Conservation (phyloP, 441 rosid species). For the Pelargonium fulgidum region DNA sequence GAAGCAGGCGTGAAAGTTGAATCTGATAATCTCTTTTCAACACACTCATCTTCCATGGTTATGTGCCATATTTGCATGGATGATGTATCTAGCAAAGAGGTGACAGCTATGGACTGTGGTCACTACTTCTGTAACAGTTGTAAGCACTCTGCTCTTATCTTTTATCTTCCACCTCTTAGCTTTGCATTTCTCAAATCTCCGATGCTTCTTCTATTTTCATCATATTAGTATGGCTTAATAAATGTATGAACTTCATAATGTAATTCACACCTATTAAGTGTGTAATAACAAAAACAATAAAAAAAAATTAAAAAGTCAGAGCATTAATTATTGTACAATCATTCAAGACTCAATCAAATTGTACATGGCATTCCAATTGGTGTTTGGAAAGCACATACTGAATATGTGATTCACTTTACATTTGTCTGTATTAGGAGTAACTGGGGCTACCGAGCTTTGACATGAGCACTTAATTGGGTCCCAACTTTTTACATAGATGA, state of each 20-base stretch:
- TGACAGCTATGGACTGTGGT: slow-evolving; percentile 76
- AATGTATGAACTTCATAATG: neutral
- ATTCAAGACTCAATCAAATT: neutral
- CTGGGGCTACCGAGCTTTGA: no score
- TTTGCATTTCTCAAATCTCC: neutral
- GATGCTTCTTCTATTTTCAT: neutral
- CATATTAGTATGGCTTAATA: neutral
- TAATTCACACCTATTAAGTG: neutral
- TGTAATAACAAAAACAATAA: no score
- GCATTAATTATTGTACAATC: neutral
- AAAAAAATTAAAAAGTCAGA: neutral
- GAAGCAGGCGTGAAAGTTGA: slow-evolving; percentile 69
- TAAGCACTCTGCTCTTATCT: slow-evolving; percentile 29
- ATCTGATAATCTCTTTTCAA: slow-evolving; percentile 24
- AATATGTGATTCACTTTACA: neutral
- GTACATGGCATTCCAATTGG: neutral
- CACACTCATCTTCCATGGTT: slow-evolving; percentile 27
- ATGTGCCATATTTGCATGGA: slow-evolving; percentile 78
- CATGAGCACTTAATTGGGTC: no score
- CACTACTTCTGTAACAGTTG: slow-evolving; percentile 82
- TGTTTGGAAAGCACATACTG: neutral
- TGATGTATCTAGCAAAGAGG: slow-evolving; percentile 44
- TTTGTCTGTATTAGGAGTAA: neutral
- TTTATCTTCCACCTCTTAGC: slow-evolving; percentile 23
- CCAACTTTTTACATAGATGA: no score